These are phyloP conservation scores for Verticillium albo-atrum DNA, from an alignment of 2,329 filamentous ascomycete genomes.

Conservation along the genomic window DNA sequence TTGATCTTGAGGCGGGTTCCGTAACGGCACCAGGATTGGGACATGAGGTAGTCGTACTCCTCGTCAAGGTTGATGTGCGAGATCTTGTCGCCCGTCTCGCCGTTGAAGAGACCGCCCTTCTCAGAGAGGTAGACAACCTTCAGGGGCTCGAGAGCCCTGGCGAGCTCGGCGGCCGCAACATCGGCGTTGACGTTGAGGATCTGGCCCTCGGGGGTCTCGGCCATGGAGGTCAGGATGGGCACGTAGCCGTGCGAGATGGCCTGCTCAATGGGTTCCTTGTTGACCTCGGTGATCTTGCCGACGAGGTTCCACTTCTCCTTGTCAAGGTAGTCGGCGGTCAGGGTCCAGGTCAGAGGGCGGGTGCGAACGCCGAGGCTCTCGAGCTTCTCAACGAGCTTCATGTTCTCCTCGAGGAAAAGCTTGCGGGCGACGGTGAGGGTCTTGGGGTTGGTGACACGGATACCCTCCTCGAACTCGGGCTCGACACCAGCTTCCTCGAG, in stretches of 20 bases:
- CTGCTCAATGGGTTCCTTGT: conserved; percentile 84
- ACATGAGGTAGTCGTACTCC: conserved; percentile 90
- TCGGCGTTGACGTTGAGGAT: conserved; percentile 97
- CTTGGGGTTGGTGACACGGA: conserved; percentile 92
- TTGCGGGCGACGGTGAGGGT: conserved; percentile 86
- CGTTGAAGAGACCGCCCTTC: conserved; percentile 94
- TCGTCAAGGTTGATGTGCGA: conserved; percentile 96
- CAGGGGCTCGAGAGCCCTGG: conserved; percentile 80
- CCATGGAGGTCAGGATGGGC: conserved; percentile 93
- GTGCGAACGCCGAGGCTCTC: conserved; percentile 87
- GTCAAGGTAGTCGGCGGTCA: conserved; percentile 90
- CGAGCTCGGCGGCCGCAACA: conserved; percentile 90
- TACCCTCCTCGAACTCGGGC: conserved; percentile 94
- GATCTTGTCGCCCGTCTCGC: conserved; percentile 90
- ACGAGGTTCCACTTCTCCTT: conserved; percentile 95
- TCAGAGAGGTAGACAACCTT: conserved; percentile 99
- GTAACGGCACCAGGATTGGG: conserved; percentile 90
- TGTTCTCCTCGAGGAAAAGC: conserved; percentile 92
- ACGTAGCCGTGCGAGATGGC: conserved; percentile 89
- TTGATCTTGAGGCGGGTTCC: conserved; percentile 95
- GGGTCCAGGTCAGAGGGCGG: conserved; percentile 85
- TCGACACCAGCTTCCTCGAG: conserved; percentile 88
- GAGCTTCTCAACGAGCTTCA: conserved; percentile 84
- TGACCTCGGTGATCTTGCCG: conserved; percentile 90
- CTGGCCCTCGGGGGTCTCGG: conserved; percentile 85